Conservation (phyloP, 2,329 filamentous ascomycete species). For the Zopfia rhizophila region DNA sequence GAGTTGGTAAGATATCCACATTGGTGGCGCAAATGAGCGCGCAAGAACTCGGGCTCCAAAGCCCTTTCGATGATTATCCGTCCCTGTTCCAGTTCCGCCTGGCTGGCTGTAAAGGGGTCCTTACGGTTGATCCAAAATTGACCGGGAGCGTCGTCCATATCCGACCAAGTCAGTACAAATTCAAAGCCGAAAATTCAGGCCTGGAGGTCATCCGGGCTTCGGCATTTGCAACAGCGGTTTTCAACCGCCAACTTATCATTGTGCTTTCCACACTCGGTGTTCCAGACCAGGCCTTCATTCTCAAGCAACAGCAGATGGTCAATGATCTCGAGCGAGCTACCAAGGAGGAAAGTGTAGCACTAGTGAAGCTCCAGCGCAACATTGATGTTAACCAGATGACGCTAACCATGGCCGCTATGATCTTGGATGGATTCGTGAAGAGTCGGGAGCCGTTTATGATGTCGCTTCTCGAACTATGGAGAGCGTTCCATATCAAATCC, state of each 20-base stretch:
- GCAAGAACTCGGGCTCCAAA: conserved; percentile 72
- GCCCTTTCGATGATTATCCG: conserved; percentile 67
- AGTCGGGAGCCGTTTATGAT: conserved; percentile 81
- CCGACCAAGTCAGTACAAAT: conserved; percentile 88
- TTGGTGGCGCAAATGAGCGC: conserved; percentile 80
- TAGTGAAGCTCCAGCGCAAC: conserved; percentile 75
- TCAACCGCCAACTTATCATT: conserved; percentile 90
- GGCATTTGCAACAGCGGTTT: conserved; percentile 76
- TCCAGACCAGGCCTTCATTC: conserved; percentile 70
- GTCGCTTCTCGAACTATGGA: conserved; percentile 84
- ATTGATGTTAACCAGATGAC: conserved; percentile 89
- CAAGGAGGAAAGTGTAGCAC: conserved; percentile 70
- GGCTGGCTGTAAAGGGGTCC: conserved; percentile 90
- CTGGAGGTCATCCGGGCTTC: conserved; percentile 90
- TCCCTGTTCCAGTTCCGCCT: conserved; percentile 93
- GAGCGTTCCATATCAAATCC: conserved; percentile 86
- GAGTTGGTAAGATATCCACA: conserved; percentile 89
- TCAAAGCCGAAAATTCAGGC: conserved; percentile 73
- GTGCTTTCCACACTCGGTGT: conserved; percentile 86
- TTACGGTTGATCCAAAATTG: conserved; percentile 77
- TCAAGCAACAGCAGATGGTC: conserved; percentile 75
- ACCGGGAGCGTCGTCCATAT: conserved; percentile 77
- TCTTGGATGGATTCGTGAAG: conserved; percentile 81
- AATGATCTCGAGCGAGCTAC: conserved; percentile 75
- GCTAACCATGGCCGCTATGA: conserved; percentile 76